Conservation (phyloP, 345 rosid genomes). For the Geranium brycei region DNA sequence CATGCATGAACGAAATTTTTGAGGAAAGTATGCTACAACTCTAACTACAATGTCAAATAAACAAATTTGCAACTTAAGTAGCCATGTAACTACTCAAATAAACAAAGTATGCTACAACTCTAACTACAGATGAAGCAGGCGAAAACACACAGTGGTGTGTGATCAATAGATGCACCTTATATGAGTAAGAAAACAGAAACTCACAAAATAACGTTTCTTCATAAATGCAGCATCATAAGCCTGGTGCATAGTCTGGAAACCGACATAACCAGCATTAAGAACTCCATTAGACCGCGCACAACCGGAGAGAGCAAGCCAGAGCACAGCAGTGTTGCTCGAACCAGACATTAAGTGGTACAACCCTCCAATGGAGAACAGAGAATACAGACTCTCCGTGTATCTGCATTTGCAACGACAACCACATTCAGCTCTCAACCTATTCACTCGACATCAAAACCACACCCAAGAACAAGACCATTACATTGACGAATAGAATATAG, state of each 20-base stretch:
- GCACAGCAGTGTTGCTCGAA: conserved; percentile 42
- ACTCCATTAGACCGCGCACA: conserved; percentile 93
- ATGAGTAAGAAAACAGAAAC: conserved; percentile 11
- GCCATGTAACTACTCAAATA: too few relatives aligned
- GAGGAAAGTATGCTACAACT: background rate
- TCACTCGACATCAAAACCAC: too few relatives aligned
- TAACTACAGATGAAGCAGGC: too few relatives aligned
- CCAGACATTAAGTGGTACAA: conserved; percentile 51
- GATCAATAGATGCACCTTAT: too few relatives aligned
- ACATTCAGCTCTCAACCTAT: background rate
- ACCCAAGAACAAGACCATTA: conserved; percentile 15
- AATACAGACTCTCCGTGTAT: conserved; percentile 76
- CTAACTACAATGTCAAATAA: too few relatives aligned
- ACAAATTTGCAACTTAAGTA: too few relatives aligned
- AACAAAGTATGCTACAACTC: background rate
- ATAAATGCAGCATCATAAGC: conserved; percentile 44
- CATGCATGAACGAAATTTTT: background rate
- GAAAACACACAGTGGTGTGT: too few relatives aligned
- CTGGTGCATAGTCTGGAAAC: conserved; percentile 76
- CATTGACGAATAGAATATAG: conserved; percentile 80
- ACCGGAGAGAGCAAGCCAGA: conserved; percentile 75
- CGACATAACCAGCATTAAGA: conserved; percentile 81
- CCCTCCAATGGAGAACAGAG: conserved; percentile 72
- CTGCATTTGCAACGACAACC: conserved; percentile 28
- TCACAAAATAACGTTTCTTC: conserved; percentile 39